Percentiles rank a stretch among this genome's conserved stretches.
Evolutionary conservation across 2,329 filamentous ascomycete genomes (phyloP).

Genomic region (Sarocladium strictum): DNA sequence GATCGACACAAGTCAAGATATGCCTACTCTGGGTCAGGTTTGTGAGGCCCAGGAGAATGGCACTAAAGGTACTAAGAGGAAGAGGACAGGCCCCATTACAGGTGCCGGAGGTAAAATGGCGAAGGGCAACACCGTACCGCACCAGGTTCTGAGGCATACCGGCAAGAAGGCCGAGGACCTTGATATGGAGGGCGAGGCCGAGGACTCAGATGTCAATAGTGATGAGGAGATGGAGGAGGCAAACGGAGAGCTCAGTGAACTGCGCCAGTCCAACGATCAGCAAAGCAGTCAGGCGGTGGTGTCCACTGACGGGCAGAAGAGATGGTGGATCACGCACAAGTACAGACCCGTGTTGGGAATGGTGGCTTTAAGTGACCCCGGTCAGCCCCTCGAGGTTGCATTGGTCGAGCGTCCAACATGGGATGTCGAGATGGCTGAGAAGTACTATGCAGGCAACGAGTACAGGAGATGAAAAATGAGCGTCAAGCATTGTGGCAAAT

Average conservation of each 20-base stretch:
- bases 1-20: conserved; percentile 75
- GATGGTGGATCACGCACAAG: conserved; percentile 80
- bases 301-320: conserved; percentile 15
- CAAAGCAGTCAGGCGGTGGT: not conserved
- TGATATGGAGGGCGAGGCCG: conserved; percentile 31
- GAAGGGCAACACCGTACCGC: conserved; percentile 37
- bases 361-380: conserved; percentile 37
- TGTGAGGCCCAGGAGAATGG: conserved; percentile 22
- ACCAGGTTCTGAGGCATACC: conserved; percentile 33
- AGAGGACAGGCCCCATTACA: conserved; percentile 40
- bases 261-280: conserved; percentile 18
- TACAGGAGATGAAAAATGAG: not conserved
- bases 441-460: conserved; percentile 57
- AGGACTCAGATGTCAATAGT: conserved; percentile 26
- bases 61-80: conserved; percentile 43
- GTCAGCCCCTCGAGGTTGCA: conserved; percentile 64
- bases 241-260: conserved; percentile 27
- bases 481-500: not conserved
- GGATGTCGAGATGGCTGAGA: conserved; percentile 71
- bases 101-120: conserved; percentile 51
- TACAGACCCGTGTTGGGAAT: conserved; percentile 88
- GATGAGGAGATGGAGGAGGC: conserved; percentile 32
- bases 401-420: conserved; percentile 81
- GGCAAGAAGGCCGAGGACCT: conserved; percentile 35
- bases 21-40: conserved; percentile 32